phyloP scores from a whole-genome alignment of 139 green algal species.

The Chlorella sorokiniana region DNA sequence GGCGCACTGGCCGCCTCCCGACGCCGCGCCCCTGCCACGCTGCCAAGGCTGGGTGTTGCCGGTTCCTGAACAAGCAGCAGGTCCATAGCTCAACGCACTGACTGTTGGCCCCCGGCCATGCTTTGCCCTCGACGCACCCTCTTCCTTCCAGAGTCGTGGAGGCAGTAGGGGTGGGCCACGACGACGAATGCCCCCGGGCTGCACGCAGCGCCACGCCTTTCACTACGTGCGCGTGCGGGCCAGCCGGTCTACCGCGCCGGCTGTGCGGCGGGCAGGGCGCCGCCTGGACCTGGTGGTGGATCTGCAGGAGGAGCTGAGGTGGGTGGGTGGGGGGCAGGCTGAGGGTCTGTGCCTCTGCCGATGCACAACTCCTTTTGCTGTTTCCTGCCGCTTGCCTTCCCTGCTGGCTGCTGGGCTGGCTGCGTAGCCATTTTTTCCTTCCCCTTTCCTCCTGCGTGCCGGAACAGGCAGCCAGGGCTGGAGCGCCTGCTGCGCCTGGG shows the following conservation, averaged over 20 bases:
- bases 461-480: not conserved
- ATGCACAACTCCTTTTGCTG: too few relatives aligned
- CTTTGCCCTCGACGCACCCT: not conserved
- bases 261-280: not conserved
- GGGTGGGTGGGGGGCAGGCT: not conserved
- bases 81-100: too few relatives aligned
- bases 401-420: not conserved
- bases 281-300: conserved; percentile 52
- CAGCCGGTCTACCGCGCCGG: conserved; percentile 4
- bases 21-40: too few relatives aligned
- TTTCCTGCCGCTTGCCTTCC: too few relatives aligned
- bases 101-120: too few relatives aligned
- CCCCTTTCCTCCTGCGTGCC: not conserved
- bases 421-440: not conserved
- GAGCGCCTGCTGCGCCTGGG: conserved; percentile 17
- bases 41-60: too few relatives aligned
- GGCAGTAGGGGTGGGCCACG: not conserved
- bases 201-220: not conserved
- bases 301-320: conserved; percentile 27
- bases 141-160: conserved; percentile 27
- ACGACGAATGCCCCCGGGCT: conserved; percentile 27
- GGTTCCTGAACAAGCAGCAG: too few relatives aligned
- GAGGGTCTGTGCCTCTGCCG: too few relatives aligned
- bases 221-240: conserved; percentile 15
- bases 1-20: too few relatives aligned